Percentiles rank a stretch among this genome's conserved stretches.
Conservation (phyloP, 2,329 filamentous ascomycete species). For the Aspergillus neoniger region DNA sequence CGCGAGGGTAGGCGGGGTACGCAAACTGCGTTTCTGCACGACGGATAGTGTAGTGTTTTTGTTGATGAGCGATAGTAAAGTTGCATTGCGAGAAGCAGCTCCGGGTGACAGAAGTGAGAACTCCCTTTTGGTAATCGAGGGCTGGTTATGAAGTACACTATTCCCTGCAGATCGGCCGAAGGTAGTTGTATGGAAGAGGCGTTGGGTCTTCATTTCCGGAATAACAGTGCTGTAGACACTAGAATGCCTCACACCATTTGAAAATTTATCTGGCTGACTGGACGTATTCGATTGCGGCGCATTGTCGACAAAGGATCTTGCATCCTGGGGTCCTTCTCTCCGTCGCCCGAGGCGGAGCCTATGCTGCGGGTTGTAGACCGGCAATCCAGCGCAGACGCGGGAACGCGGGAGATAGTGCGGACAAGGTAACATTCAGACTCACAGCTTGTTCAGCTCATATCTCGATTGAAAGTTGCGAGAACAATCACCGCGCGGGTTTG, state of each 20-base stretch:
- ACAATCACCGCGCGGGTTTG: not conserved
- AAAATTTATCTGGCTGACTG: not conserved
- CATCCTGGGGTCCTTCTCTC: constrained; percentile 8
- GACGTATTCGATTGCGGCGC: constrained; percentile 13
- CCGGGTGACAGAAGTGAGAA: not conserved
- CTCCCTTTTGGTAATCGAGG: not conserved
- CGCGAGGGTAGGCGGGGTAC: not conserved
- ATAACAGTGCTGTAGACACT: not conserved
- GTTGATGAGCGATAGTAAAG: not conserved
- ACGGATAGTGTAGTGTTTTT: not conserved
- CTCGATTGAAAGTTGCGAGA: constrained; percentile 4
- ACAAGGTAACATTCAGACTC: constrained; percentile 41
- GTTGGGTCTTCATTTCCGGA: not conserved
- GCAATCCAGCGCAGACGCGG: constrained; percentile 31
- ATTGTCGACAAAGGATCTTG: constrained; percentile 18
- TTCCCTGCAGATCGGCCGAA: not conserved
- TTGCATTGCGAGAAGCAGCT: not conserved
- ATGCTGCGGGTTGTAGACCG: constrained; percentile 23
- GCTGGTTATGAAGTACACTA: not conserved
- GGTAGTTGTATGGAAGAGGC: not conserved
- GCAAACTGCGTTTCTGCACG: not conserved
- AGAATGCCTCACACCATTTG: constrained; percentile 3
- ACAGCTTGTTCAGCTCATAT: constrained; percentile 19
- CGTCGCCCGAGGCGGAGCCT: constrained; percentile 23
- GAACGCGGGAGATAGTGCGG: constrained; percentile 31